These are phyloP conservation scores for Cyberlindnera petersonii DNA, from an alignment of 805 yeast species.

Conservation along the genomic window DNA sequence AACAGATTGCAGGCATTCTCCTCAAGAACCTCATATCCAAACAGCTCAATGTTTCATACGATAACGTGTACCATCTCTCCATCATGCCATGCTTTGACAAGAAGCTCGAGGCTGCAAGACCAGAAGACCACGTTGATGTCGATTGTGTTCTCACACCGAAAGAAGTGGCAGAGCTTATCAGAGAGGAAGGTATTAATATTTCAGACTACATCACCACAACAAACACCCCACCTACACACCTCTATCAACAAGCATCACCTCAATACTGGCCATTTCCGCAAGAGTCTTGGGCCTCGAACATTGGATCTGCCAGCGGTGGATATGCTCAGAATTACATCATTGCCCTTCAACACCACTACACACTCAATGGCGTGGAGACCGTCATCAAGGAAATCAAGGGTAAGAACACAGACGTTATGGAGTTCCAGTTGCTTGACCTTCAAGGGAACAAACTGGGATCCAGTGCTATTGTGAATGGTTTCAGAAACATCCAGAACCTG, in stretches of 20 bases:
- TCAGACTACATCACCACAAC: slow-evolving; percentile 24
- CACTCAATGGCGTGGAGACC: slow-evolving; percentile 17
- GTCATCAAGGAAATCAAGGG: slow-evolving; percentile 48
- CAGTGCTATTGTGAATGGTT: slow-evolving; percentile 79
- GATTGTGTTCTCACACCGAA: slow-evolving; percentile 93
- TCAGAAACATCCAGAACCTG: slow-evolving; percentile 88
- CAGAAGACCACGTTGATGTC: slow-evolving; percentile 56
- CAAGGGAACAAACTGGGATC: slow-evolving; percentile 42
- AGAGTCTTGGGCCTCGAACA: slow-evolving; percentile 67
- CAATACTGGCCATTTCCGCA: slow-evolving; percentile 54
- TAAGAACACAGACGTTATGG: slow-evolving; percentile 67
- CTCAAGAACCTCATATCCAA: slow-evolving; percentile 49
- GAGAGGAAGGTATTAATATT: slow-evolving; percentile 45
- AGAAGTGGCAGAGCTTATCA: slow-evolving; percentile 72
- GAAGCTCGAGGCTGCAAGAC: slow-evolving; percentile 89
- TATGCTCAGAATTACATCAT: slow-evolving; percentile 68
- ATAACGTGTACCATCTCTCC: slow-evolving; percentile 69
- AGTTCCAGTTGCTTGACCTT: slow-evolving; percentile 49
- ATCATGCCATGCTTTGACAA: slow-evolving; percentile 98
- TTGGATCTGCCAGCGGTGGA: slow-evolving; percentile 88
- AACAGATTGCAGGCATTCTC: slow-evolving; percentile 83
- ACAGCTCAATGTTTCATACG: slow-evolving; percentile 29
- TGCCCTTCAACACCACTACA: slow-evolving; percentile 30
- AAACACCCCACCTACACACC: slow-evolving; percentile 15
- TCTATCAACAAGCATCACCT: slow-evolving; percentile 46